phyloP scores from a whole-genome alignment of 129 eudicot genomes.

The Ambrosia trifida region DNA sequence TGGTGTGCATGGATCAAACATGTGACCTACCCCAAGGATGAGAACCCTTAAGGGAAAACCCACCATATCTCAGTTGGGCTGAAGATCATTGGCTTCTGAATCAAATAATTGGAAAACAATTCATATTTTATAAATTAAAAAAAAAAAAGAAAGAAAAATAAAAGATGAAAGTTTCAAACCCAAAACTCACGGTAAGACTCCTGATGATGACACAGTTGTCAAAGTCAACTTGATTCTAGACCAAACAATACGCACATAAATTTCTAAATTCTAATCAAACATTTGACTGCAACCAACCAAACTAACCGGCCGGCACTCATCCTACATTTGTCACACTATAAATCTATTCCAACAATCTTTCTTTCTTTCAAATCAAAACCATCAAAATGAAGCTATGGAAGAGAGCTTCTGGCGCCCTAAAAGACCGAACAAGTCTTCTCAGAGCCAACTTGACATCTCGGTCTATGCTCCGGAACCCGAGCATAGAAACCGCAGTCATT shows the following conservation, averaged over 20 bases:
- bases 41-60: too few species aligned
- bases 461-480: conserved; percentile 52
- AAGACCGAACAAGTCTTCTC: conserved; percentile 64
- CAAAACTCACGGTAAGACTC: conserved; percentile 27
- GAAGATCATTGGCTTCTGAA: too few species aligned
- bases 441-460: conserved; percentile 44
- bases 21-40: too few species aligned
- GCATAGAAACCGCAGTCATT: conserved; percentile 54
- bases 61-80: too few species aligned
- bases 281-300: conserved; percentile 20
- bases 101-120: background rate
- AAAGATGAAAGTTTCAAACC: conserved; percentile 24
- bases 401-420: conserved; percentile 57
- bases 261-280: conserved; percentile 12
- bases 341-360: conserved; percentile 4
- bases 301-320: conserved; percentile 33
- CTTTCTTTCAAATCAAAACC: background rate
- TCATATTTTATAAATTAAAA: background rate
- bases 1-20: too few species aligned
- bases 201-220: conserved; percentile 24
- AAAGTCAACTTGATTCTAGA: conserved; percentile 27
- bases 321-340: conserved; percentile 26
- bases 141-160: background rate
- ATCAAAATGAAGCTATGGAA: conserved; percentile 60
- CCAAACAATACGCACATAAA: conserved; percentile 22